Conservation (phyloP, 495 filamentous ascomycete genomes). For the Aspergillus coremiiformis region DNA sequence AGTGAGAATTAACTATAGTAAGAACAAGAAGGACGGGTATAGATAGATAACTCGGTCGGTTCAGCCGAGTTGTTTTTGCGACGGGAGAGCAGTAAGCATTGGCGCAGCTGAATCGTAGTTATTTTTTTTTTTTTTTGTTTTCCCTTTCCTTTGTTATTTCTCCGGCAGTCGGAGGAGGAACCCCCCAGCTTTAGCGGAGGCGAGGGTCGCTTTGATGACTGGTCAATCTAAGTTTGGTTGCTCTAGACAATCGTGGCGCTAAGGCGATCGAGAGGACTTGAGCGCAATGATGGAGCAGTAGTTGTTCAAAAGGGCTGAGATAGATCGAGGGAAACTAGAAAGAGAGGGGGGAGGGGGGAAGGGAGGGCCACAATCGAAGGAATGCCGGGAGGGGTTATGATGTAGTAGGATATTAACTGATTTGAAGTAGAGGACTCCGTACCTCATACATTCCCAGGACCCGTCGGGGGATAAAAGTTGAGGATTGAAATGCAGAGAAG, state of each 20-base stretch:
- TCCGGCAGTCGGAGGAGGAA: conserved; percentile 9
- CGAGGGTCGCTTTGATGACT: not conserved
- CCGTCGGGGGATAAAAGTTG: not conserved
- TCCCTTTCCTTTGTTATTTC: not conserved
- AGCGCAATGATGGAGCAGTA: conserved; percentile 16
- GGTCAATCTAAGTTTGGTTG: conserved; percentile 15
- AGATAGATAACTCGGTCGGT: not conserved
- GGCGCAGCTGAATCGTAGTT: conserved; percentile 38
- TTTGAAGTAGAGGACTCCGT: not conserved
- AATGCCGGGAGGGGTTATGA: conserved; percentile 11
- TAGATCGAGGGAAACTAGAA: too few relatives aligned
- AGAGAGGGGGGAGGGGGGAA: not conserved
- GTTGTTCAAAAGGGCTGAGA: not conserved
- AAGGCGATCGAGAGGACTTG: conserved; percentile 11
- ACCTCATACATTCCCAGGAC: not conserved
- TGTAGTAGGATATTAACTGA: not conserved
- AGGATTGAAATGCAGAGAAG: conserved; percentile 10
- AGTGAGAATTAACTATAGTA: not conserved
- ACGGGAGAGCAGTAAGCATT: not conserved
- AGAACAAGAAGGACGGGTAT: not conserved
- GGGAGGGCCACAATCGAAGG: not conserved
- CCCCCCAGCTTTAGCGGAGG: conserved; percentile 6
- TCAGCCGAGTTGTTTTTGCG: not conserved
- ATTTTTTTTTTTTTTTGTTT: conserved; percentile 14
- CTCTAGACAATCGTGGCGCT: conserved; percentile 27